Conservation (phyloP, 345 rosid genomes). For the Euphorbia tirucalli region DNA sequence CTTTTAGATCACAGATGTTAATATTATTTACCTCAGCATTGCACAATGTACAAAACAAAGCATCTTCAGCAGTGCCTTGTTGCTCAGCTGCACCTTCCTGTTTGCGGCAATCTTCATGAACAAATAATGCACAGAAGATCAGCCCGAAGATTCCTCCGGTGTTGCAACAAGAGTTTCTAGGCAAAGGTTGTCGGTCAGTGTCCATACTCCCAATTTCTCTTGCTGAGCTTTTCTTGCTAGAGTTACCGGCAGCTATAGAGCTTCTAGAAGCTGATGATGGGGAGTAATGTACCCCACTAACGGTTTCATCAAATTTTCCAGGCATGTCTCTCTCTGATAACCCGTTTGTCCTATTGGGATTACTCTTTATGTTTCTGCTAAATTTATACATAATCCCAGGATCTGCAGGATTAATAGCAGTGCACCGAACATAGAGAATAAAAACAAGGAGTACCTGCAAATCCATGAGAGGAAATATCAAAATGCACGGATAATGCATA, state of each 20-base stretch:
- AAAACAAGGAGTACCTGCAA: constrained; percentile 87
- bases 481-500: background rate
- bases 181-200: constrained; percentile 21
- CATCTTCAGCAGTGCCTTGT: constrained; percentile 65
- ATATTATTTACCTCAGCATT: constrained; percentile 81
- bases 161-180: constrained; percentile 34
- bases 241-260: constrained; percentile 58
- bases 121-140: constrained; percentile 71
- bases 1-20: background rate
- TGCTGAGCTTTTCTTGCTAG: constrained; percentile 62
- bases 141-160: constrained; percentile 63
- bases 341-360: constrained; percentile 35
- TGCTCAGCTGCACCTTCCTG: constrained; percentile 50
- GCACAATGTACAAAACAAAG: constrained; percentile 90
- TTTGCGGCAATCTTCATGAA: constrained; percentile 84
- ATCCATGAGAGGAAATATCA: constrained; percentile 12
- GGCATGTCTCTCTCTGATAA: constrained; percentile 43
- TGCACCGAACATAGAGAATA: constrained; percentile 89
- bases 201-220: constrained; percentile 48
- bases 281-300: constrained; percentile 56
- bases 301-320: constrained; percentile 54
- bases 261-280: constrained; percentile 79
- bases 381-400: constrained; percentile 94
- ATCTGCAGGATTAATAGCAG: constrained; percentile 99
- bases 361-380: constrained; percentile 27